phyloP scores from a whole-genome alignment of 352 stramenopile species.

The Pilasporangium apinafurcum region DNA sequence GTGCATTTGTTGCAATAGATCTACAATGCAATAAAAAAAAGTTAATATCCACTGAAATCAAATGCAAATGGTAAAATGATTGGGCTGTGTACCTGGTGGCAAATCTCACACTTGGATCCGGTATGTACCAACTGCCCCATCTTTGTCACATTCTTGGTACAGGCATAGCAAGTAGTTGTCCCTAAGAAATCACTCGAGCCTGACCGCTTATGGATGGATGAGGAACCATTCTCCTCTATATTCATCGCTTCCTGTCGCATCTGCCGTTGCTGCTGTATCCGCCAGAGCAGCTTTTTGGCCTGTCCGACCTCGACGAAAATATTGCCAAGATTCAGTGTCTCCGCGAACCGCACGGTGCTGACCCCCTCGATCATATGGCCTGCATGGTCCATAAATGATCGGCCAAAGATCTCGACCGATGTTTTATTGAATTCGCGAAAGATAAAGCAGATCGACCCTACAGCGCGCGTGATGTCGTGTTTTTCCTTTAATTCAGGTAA shows the following conservation, averaged over 20 bases:
- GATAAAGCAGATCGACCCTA: conserved; percentile 21
- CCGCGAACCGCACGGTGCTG: conserved; percentile 18
- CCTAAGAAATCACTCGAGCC: too few species aligned
- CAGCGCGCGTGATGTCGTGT: conserved; percentile 11
- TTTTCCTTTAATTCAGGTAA: conserved; percentile 6
- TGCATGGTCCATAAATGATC: conserved; percentile 11
- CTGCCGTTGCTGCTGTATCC: conserved; percentile 11
- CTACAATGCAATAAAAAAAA: conserved; percentile 6
- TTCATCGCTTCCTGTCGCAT: conserved; percentile 4
- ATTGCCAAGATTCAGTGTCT: conserved; percentile 5
- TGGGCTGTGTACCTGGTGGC: too few species aligned
- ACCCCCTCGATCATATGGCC: conserved; percentile 21
- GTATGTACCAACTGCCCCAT: conserved; percentile 22
- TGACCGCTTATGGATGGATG: conserved; percentile 3
- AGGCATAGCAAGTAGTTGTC: conserved; percentile 6
- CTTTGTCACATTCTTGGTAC: conserved; percentile 17
- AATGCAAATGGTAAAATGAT: too few species aligned
- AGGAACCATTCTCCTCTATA: conserved; percentile 10
- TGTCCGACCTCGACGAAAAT: conserved; percentile 19
- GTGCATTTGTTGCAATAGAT: conserved; percentile 15
- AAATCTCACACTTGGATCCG: conserved; percentile 29
- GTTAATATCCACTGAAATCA: conserved; percentile 3
- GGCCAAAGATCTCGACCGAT: conserved; percentile 21
- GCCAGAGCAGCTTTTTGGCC: conserved; percentile 29
- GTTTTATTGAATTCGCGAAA: conserved; percentile 9